Conservation (phyloP, 2,329 filamentous ascomycete species). For the Thermothelomyces thermophilus region DNA sequence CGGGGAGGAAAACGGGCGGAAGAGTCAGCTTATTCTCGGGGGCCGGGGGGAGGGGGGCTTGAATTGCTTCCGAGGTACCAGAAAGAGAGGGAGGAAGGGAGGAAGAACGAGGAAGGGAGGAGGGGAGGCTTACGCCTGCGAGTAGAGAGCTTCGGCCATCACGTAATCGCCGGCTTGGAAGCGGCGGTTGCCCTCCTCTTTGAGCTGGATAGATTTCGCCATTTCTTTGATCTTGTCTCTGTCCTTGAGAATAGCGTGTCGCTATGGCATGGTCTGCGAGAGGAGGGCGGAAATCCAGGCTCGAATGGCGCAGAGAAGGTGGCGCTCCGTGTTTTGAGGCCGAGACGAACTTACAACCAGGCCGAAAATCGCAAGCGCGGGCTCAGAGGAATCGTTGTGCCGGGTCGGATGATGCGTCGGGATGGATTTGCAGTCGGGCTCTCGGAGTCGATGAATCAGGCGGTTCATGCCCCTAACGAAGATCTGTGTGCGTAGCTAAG, state of each 20-base stretch:
- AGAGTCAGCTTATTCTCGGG: too few species aligned
- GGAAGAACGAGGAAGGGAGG: neutral
- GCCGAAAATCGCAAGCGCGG: too few species aligned
- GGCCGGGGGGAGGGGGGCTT: neutral
- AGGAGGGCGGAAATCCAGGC: neutral
- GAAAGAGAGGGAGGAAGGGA: neutral
- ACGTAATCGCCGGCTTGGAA: slow-evolving; percentile 60
- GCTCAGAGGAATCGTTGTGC: too few species aligned
- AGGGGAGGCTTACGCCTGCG: slow-evolving; percentile 56
- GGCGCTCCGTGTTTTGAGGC: neutral
- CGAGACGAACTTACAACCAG: too few species aligned
- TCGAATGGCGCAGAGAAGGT: neutral
- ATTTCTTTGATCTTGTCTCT: too few species aligned
- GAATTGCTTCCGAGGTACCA: neutral
- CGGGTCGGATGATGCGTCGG: too few species aligned
- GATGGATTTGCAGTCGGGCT: too few species aligned
- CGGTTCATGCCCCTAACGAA: too few species aligned
- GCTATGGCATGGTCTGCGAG: slow-evolving; percentile 11
- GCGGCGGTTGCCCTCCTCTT: slow-evolving; percentile 55
- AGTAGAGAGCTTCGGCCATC: slow-evolving; percentile 63
- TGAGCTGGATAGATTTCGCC: slow-evolving; percentile 31
- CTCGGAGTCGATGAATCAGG: too few species aligned
- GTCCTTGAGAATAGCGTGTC: neutral
- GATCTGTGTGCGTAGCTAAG: too few species aligned
- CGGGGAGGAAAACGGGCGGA: too few species aligned